phyloP scores from a whole-genome alignment of 208 protist genomes.

The Leishmania arabica region DNA sequence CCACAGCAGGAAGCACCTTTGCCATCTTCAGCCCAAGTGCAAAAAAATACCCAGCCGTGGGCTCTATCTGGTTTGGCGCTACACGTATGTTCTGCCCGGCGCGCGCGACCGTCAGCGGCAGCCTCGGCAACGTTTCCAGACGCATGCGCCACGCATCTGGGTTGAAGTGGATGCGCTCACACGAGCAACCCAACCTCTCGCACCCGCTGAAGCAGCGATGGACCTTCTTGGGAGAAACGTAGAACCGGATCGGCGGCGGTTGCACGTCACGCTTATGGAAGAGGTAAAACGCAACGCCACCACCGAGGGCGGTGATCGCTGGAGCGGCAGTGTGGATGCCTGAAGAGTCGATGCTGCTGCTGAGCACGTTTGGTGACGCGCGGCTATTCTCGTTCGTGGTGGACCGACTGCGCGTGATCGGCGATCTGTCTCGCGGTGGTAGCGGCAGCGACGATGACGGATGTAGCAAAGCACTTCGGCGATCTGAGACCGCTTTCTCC shows the following conservation, averaged over 20 bases:
- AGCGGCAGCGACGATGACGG: not conserved
- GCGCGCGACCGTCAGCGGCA: slow-evolving; percentile 28
- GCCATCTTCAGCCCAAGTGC: slow-evolving; percentile 59
- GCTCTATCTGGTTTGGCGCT: slow-evolving; percentile 37
- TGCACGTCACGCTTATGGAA: slow-evolving; percentile 67
- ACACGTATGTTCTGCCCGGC: slow-evolving; percentile 48
- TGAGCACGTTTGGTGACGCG: not conserved
- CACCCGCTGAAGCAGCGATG: slow-evolving; percentile 75
- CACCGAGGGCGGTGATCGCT: not conserved
- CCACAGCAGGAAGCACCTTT: slow-evolving; percentile 57
- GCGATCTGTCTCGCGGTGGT: slow-evolving; percentile 4
- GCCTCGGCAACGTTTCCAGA: slow-evolving; percentile 49
- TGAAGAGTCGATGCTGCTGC: slow-evolving; percentile 22
- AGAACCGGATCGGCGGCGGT: slow-evolving; percentile 72
- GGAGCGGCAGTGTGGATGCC: not conserved
- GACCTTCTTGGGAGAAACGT: slow-evolving; percentile 64
- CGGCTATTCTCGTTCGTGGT: slow-evolving; percentile 19
- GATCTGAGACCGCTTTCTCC: not conserved
- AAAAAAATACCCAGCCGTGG: slow-evolving; percentile 83
- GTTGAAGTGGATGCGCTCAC: slow-evolving; percentile 59
- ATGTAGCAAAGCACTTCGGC: slow-evolving; percentile 6
- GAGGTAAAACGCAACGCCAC: slow-evolving; percentile 56
- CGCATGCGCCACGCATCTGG: slow-evolving; percentile 57
- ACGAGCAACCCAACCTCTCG: slow-evolving; percentile 43
- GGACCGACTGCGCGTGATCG: slow-evolving; percentile 1